Base-by-base conservation (phyloP, 2,329 filamentous ascomycete species). In the Xylaria sp. region DNA sequence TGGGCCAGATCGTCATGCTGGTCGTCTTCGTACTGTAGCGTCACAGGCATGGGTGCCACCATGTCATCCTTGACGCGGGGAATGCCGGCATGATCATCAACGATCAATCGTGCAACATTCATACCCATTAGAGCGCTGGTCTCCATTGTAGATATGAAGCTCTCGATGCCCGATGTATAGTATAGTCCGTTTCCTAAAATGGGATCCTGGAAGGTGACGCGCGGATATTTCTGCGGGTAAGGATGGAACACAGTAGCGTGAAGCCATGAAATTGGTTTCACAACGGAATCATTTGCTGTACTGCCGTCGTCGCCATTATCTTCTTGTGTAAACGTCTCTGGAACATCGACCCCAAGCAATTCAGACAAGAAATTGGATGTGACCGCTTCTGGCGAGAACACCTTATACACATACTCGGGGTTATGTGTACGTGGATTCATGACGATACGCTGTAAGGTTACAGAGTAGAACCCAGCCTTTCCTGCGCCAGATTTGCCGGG, bases 61-160 rank as follows among this genome's bases (percentile, higher is more conserved):
- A 67, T 56, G 1, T 65, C 55, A 2, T 69, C 64, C 36, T 63
- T 52, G 3, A 54, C n/a, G 15, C 66, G 68, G 0, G 67, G 39
- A 3, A 72, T 66, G 9, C 67, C 71, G 6, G 75, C 55, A 25
- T 78, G 89, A 61, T 88, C 87, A 75, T 94, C 88, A 0, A 90
- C 85, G 55, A 95, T 84, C 63, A 96, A 81, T 71, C 85, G 86
- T 9, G 93, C 93, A 23, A 96, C 90, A 77, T 96, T 96, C 86
- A 88, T 93, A 0, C 96, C 96, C 89, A 96, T 96, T 73, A 98
- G 81, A 1, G 93, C 92, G 79, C 91, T 97, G 7, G 96, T 98
- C 84, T 99, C 96, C 96, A 99, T 98, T 0, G 94, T 97, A 10
- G 92, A 96, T 74, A 98, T 97, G 79, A 99, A 98, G 74, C 91